Evolutionary conservation across 1,284 basidiomycete species (phyloP), one percentile per base, ranked within the genome.

Genomic region (Ustilago nuda): DNA sequence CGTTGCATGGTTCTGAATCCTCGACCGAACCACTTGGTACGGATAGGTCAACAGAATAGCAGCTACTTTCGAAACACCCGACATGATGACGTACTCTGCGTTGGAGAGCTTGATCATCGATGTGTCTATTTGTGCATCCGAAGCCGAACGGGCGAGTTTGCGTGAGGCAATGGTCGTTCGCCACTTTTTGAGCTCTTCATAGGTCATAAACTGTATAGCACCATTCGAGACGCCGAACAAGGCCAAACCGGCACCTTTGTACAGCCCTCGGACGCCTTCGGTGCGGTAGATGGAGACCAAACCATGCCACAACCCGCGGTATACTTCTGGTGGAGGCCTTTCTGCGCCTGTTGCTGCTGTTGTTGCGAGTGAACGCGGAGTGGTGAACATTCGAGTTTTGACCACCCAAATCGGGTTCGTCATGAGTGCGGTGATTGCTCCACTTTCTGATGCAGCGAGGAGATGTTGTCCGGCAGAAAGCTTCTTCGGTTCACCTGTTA

Each of bases 391-490:
- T 68, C 96, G 91, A 8, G 98, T 96, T 88, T 98, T 94, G 71
- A 99, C 93, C 12, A 99, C 94, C 96, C 96, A 99, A 80, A 99
- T 91, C 0, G 97, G 97, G 86, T 99, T 99, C 8, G 97, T 99
- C 86, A 98, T 90, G 72, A 98, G 89, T 0, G 96, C 95, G 2
- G 95, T 98, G 36, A 92, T 91, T 8, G 95, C 93, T 87, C 88
- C 97, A 83, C 95, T 94, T 92, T 96, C 90, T 41, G 95, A 94
- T 55, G 95, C 94, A 79, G 93, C 97, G 35, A 96, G 87, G 8
- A 99, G 89, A 86, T 95, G 94, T 80, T 93, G 90, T 2, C 90
- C 90, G 1, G 95, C 90, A 1, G 93, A 91, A 60, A 98, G 80
- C 76, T 85, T 76, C 33, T 62, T 72, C 19, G 59, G 54, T 15